Percentiles rank a stretch among this genome's conserved stretches.
phyloP scores from a whole-genome alignment of 2,329 filamentous ascomycete species.

The Penicillium italicum region DNA sequence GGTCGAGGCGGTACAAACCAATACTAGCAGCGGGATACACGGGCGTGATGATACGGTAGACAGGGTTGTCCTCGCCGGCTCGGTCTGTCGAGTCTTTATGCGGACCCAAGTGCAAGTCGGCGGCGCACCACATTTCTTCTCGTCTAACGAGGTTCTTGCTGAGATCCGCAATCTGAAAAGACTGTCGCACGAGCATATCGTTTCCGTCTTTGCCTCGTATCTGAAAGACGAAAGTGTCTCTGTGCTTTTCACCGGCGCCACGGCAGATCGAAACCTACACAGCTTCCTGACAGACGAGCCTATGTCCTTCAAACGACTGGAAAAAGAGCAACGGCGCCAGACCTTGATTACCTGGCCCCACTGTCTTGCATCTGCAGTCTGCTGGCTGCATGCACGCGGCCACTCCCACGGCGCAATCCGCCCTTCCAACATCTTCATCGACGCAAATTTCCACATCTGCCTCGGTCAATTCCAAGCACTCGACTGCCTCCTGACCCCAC shows the following conservation, averaged over 20 bases:
- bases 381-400: constrained; percentile 55
- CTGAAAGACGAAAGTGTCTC: constrained; percentile 43
- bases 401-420: constrained; percentile 55
- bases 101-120: constrained; percentile 40
- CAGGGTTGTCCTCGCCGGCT: constrained; percentile 40
- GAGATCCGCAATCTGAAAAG: constrained; percentile 40
- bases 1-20: constrained; percentile 51
- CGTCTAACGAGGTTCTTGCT: constrained; percentile 39
- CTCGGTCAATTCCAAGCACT: constrained; percentile 58
- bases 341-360: constrained; percentile 47
- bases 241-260: constrained; percentile 41
- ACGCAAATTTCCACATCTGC: constrained; percentile 54
- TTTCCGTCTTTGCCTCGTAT: constrained; percentile 46
- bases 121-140: constrained; percentile 37
- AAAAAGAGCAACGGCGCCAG: constrained; percentile 42
- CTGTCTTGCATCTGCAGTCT: constrained; percentile 53
- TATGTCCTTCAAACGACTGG: constrained; percentile 40
- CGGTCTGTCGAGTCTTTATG: constrained; percentile 34
- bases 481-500: constrained; percentile 52
- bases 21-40: constrained; percentile 33
- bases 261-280: constrained; percentile 40
- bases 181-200: constrained; percentile 43
- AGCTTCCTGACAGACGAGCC: constrained; percentile 44
- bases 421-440: constrained; percentile 59
- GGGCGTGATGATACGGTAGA: constrained; percentile 35